These are phyloP conservation scores for Anthoceros angustus DNA, from an alignment of 225 moss, liverwort and hornwort genomes.

Conservation along the genomic window DNA sequence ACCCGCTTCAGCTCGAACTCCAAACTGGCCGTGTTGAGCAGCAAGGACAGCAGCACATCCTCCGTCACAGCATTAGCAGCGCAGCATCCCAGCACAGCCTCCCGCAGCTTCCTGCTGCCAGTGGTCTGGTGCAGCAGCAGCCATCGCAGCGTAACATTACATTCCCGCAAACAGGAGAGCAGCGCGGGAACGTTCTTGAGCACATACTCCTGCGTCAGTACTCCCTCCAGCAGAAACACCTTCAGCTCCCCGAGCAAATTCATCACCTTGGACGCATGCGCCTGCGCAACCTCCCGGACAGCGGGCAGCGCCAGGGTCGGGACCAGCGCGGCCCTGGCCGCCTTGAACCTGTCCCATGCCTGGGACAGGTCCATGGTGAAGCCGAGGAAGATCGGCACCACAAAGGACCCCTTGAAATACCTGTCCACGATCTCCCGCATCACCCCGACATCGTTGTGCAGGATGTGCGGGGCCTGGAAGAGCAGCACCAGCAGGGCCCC, in stretches of 20 bases:
- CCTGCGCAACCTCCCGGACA: conserved; percentile 41
- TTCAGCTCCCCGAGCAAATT: conserved; percentile 55
- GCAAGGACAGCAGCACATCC: conserved; percentile 63
- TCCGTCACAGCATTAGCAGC: conserved; percentile 17
- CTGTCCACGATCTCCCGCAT: conserved; percentile 94
- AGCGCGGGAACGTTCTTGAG: conserved; percentile 64
- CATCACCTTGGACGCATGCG: conserved; percentile 43
- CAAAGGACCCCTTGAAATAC: conserved; percentile 75
- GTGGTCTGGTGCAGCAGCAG: conserved; percentile 77
- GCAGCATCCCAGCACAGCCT: conserved; percentile 33
- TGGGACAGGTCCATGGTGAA: conserved; percentile 78
- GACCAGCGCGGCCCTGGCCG: conserved; percentile 69
- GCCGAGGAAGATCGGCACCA: conserved; percentile 80
- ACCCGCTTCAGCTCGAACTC: conserved; percentile 91
- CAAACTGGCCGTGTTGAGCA: conserved; percentile 72
- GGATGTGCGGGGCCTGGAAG: conserved; percentile 53
- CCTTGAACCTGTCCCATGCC: conserved; percentile 79
- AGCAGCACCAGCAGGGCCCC: conserved; percentile 68
- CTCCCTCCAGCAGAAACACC: conserved; percentile 71
- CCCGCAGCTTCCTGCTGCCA: conserved; percentile 64
- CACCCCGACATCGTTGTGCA: conserved; percentile 53
- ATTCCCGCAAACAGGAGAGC: conserved; percentile 65
- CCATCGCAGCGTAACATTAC: conserved; percentile 88
- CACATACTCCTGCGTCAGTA: conserved; percentile 78
- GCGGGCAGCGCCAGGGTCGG: conserved; percentile 27